phyloP scores from a whole-genome alignment of 2,329 filamentous ascomycete species.

The Aspergillus puulaauensis region DNA sequence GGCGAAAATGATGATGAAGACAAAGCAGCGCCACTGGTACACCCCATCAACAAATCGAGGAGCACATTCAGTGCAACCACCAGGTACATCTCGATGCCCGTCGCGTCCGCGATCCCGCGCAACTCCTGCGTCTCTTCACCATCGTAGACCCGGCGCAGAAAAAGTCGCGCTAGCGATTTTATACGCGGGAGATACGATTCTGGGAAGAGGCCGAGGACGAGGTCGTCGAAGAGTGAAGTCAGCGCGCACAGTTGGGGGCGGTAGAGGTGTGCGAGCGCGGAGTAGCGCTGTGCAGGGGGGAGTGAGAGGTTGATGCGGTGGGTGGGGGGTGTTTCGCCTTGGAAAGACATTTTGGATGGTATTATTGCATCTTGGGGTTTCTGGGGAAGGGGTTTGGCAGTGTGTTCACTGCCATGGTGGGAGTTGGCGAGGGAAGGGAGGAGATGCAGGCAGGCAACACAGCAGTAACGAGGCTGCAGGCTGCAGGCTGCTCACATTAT shows the following conservation, averaged over 20 bases:
- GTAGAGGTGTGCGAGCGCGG: slow-evolving; percentile 49
- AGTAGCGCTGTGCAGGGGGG: slow-evolving; percentile 54
- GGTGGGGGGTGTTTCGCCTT: slow-evolving; percentile 29
- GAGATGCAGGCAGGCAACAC: neutral
- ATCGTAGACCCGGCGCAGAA: slow-evolving; percentile 53
- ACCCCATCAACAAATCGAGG: slow-evolving; percentile 64
- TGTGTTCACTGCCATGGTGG: neutral
- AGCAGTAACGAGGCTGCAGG: too few species aligned
- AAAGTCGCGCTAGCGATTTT: slow-evolving; percentile 43
- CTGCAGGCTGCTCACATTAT: too few species aligned
- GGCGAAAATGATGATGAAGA: slow-evolving; percentile 7
- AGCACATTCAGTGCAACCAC: slow-evolving; percentile 64
- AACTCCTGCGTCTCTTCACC: slow-evolving; percentile 62
- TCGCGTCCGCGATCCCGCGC: slow-evolving; percentile 54
- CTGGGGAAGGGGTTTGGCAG: neutral
- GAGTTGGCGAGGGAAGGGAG: neutral
- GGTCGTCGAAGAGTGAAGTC: slow-evolving; percentile 47
- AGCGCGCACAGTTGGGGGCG: slow-evolving; percentile 46
- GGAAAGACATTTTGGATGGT: neutral
- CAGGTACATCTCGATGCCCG: slow-evolving; percentile 57
- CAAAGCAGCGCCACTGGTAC: slow-evolving; percentile 56
- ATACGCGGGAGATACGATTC: slow-evolving; percentile 26
- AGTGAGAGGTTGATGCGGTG: slow-evolving; percentile 57
- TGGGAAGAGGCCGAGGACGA: slow-evolving; percentile 40
- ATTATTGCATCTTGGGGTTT: neutral